phyloP scores from a whole-genome alignment of 257 asterid genomes.

The Capsicum chinense region DNA sequence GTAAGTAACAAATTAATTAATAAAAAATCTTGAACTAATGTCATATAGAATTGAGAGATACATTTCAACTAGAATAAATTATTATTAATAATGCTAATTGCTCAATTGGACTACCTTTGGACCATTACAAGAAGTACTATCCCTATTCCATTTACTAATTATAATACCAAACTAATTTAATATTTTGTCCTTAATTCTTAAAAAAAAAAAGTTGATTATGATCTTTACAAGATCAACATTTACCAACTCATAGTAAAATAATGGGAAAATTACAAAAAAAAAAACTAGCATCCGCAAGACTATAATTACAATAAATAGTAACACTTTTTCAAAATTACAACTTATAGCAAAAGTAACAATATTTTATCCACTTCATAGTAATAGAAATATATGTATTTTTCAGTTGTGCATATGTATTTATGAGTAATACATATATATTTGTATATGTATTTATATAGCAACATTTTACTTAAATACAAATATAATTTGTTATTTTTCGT shows the following conservation, averaged over 20 bases:
- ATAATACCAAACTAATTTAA: constrained; percentile 11
- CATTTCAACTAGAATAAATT: constrained; percentile 1
- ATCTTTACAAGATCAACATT: constrained; percentile 3
- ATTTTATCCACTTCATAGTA: too few species aligned
- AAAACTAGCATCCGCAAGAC: too few species aligned
- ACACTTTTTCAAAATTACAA: too few species aligned
- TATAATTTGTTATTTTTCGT: too few species aligned
- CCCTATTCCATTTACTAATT: not conserved
- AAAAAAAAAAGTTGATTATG: not conserved
- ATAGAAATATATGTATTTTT: too few species aligned
- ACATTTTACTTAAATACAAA: too few species aligned
- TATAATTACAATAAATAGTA: too few species aligned
- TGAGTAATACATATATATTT: too few species aligned
- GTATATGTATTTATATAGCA: too few species aligned
- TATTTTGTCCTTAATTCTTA: not conserved
- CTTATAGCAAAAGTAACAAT: too few species aligned
- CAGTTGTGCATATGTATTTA: too few species aligned
- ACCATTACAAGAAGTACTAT: constrained; percentile 6
- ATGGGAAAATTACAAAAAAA: too few species aligned
- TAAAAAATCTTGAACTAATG: not conserved
- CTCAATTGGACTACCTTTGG: constrained; percentile 10
- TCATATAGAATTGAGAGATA: constrained; percentile 1
- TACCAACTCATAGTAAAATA: not conserved
- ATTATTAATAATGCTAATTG: not conserved
- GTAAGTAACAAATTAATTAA: not conserved